Base-by-base conservation (phyloP, 2,329 filamentous ascomycete species). In the Aspergillus phoenicis region DNA sequence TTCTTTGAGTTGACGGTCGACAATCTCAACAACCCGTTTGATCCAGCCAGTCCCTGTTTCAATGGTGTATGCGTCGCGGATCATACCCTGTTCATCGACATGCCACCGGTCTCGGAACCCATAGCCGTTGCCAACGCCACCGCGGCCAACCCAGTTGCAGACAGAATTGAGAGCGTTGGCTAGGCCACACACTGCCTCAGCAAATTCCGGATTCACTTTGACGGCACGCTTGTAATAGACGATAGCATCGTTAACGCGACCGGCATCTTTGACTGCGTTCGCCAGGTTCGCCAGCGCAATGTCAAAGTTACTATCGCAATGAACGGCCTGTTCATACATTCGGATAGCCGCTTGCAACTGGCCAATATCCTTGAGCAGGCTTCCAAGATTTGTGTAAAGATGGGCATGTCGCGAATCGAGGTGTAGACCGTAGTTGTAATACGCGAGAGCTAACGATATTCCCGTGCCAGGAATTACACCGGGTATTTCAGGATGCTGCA, bases 231-330 rank as follows among this genome's bases (percentile, higher is more conserved):
- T 91, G 80, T 99, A 99, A 75, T 96, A 98, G 26, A 82, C 80
- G 62, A 99, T 98, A 1, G 95, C 95, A 73, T 99, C 95, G 59
- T 88, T 90, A 66, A 98, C 91, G 47, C 91, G 87, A 2, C 95
- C 95, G 68, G 96, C 92, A 74, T 99, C 95, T 76, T 99, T 99
- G 66, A 99, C 93, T 8, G 95, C 95, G 74, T 99, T 99, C 58
- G 95, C 95, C 22, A 99, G 83, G 71, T 99, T 99, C 4, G 95
- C 96, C 58, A 99, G 81, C 36, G 95, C 95, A 71, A 99, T 99
- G 71, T 99, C 95, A 71, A 99, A 99, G 24, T 88, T 91, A n/a
- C 88, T 87, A 75, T 99, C 95, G 73, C 93, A 98, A 3, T 86
- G 84, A 13, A 99, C 95, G 10, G 95, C 95, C 67, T 92, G 89